A percentile compares a stretch with the other conserved stretches of the same genome.
Conservation (phyloP, 2,329 filamentous ascomycete species). For the Sclerotinia spermophila region DNA sequence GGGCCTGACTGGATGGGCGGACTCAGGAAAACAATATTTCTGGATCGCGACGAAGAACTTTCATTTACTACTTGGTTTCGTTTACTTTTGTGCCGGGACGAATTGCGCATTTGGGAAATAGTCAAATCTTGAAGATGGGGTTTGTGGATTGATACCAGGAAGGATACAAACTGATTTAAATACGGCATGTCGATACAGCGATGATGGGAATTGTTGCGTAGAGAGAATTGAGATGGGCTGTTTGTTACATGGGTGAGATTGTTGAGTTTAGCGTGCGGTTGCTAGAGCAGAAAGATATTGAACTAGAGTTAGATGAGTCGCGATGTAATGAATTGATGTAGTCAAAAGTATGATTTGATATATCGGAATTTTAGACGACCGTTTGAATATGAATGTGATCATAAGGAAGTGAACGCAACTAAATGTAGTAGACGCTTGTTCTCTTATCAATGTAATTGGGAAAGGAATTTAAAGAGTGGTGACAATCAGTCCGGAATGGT, state of each 20-base stretch:
- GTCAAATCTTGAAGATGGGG: background rate
- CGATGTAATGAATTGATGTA: constrained; percentile 5
- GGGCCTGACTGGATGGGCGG: constrained; percentile 5
- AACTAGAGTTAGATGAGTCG: background rate
- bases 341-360: background rate
- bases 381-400: background rate
- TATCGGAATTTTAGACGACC: background rate
- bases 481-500: background rate
- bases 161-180: background rate
- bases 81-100: constrained; percentile 1
- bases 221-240: background rate
- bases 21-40: constrained; percentile 10
- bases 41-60: background rate
- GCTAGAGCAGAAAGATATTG: background rate
- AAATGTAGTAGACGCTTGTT: background rate
- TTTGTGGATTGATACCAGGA: constrained; percentile 11
- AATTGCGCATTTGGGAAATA: constrained; percentile 4
- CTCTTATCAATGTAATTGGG: background rate
- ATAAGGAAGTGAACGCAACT: background rate
- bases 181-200: background rate
- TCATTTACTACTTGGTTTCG: constrained; percentile 7
- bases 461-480: too few relatives aligned
- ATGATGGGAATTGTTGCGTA: background rate
- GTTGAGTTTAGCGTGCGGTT: background rate
- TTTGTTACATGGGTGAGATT: background rate